These are phyloP conservation scores for Rubia peregrina DNA, from an alignment of 305 asterid species.

Conservation along the genomic window DNA sequence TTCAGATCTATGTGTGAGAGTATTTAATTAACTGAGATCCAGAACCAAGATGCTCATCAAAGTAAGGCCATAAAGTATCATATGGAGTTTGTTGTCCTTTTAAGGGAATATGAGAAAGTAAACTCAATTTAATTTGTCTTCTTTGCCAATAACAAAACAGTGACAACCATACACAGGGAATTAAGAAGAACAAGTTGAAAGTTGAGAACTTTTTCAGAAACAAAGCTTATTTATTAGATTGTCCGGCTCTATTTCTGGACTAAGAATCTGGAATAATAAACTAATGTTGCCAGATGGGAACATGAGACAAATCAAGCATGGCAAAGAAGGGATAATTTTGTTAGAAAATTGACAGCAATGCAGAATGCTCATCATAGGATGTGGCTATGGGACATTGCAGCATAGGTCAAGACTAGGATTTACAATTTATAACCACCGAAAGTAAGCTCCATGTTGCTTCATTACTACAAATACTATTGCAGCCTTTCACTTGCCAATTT, in stretches of 20 bases:
- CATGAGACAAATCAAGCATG: not conserved
- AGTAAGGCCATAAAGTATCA: not conserved
- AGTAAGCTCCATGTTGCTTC: not conserved
- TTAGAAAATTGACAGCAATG: not conserved
- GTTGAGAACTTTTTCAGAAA: not conserved
- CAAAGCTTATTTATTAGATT: not conserved
- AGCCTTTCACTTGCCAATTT: not conserved
- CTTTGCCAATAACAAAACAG: not conserved
- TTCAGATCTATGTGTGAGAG: not conserved
- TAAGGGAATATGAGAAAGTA: not conserved
- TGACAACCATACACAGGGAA: not conserved
- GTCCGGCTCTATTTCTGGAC: slow-evolving; percentile 11
- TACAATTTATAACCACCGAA: not conserved
- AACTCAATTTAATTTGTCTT: not conserved
- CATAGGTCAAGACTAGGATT: slow-evolving; percentile 12
- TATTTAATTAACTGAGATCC: not conserved
- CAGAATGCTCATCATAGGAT: slow-evolving; percentile 6
- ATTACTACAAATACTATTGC: not conserved
- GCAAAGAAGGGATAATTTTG: not conserved
- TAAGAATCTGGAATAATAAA: not conserved
- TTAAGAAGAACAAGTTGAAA: not conserved
- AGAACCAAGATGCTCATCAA: not conserved
- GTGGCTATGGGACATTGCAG: slow-evolving; percentile 1
- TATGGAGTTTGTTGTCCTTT: not conserved
- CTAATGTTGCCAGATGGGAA: not conserved